Base-by-base conservation (phyloP, 345 rosid genomes). In the Gossypium longicalyx region DNA sequence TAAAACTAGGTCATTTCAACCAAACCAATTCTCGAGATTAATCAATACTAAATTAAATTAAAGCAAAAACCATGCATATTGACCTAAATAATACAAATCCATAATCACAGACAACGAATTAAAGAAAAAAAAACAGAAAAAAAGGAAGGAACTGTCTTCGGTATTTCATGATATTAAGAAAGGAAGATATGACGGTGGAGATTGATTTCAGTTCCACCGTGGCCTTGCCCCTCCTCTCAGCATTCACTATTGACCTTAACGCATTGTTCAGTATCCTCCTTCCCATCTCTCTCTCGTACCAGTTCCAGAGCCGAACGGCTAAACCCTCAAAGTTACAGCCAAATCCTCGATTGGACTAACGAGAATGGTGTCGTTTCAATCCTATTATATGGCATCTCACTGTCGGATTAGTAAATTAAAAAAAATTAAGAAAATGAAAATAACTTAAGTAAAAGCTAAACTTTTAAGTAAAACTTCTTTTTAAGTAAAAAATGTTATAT, bases 261-360 rank as follows among this genome's bases (percentile, higher is more conserved):
- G 98, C 99, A 29, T 95, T 88, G 78, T 90, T 92, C 83, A 94
- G 57, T 76, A 91, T 91, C 70, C 93, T 92, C 80, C 98, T 85
- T 72, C 98, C 98, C 98, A 92, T 93, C 74, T 71, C 80, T 68
- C 74, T 60, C 76, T 68, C 82, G 10, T 19, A 41, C 20, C 57
- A 23, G 23, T 23, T 23, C 23, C 23, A 23, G 23, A 23, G 23
- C 23, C 23, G 23, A 23, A 23, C 59, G 16, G 72, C 59, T 51
- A 69, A 51, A 27, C 59, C 59, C 72, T 11, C 23, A 23, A 23
- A 23, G 23, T 23, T 23, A 23, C 23, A 23, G 1, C 23, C 23
- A 23, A 1, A 23, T 23, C 23, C 23, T 23, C 23, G 23, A 23
- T 23, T 23, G 23, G 23, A 23, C 23, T 23, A 23, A 23, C 23